These are phyloP conservation scores for Pezicula carpinea DNA, from an alignment of 2,329 filamentous ascomycete species.

Conservation along the genomic window DNA sequence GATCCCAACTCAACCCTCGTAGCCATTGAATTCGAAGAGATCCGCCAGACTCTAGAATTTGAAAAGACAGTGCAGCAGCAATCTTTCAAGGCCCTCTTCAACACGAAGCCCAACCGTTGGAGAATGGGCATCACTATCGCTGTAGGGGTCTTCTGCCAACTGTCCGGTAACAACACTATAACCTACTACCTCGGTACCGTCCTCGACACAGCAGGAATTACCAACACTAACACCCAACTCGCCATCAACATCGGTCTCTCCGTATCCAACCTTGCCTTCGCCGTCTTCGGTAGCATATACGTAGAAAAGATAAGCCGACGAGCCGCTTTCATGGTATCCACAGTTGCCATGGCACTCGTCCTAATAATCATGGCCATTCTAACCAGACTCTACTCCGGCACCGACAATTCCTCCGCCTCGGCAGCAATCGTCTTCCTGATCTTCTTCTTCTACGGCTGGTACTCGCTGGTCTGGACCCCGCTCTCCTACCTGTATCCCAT, in stretches of 20 bases:
- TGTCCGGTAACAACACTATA: slow-evolving; percentile 45
- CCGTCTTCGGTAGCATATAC: slow-evolving; percentile 17
- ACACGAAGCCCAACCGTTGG: slow-evolving; percentile 44
- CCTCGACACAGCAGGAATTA: slow-evolving; percentile 30
- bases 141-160: slow-evolving; percentile 48
- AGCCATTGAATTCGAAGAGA: slow-evolving; percentile 35
- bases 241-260: slow-evolving; percentile 12
- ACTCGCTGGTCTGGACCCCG: not conserved
- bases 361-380: slow-evolving; percentile 1
- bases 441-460: slow-evolving; percentile 2
- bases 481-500: slow-evolving; percentile 1
- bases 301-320: slow-evolving; percentile 25
- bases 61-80: slow-evolving; percentile 37
- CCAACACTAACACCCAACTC: slow-evolving; percentile 28
- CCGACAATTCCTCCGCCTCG: not conserved
- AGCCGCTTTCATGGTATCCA: not conserved
- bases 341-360: not conserved
- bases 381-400: not conserved
- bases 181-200: slow-evolving; percentile 34
- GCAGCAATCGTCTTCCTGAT: not conserved
- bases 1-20: slow-evolving; percentile 42
- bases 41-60: slow-evolving; percentile 35
- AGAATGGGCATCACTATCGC: slow-evolving; percentile 45
- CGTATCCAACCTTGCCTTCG: slow-evolving; percentile 22
- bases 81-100: slow-evolving; percentile 35